phyloP scores from a whole-genome alignment of 1,284 basidiomycete species.

The Stereum hirsutum region DNA sequence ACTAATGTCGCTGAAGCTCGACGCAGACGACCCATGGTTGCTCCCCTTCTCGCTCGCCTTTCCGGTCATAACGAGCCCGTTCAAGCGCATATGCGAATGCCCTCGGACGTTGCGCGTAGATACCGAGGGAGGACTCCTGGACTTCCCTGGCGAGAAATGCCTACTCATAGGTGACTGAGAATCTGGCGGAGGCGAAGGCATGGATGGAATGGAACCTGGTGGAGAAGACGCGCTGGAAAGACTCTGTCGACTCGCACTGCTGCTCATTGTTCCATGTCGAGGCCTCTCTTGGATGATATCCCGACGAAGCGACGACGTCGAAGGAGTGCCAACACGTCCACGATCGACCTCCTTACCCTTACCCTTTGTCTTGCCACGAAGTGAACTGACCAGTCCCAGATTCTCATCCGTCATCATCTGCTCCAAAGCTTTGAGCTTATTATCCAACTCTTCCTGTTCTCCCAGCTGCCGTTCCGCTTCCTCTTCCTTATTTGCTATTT shows the following conservation, averaged over 20 bases:
- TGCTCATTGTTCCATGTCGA: background rate
- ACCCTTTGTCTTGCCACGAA: slow-evolving; percentile 21
- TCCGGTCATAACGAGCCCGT: slow-evolving; percentile 13
- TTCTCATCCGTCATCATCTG: slow-evolving; percentile 62
- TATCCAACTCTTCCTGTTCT: slow-evolving; percentile 54
- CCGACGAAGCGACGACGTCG: too few relatives aligned
- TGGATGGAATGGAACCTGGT: slow-evolving; percentile 68
- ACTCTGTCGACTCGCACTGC: slow-evolving; percentile 42
- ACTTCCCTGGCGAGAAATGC: slow-evolving; percentile 42
- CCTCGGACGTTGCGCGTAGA: slow-evolving; percentile 42
- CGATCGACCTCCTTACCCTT: slow-evolving; percentile 29
- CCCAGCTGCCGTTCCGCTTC: slow-evolving; percentile 57
- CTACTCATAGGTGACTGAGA: slow-evolving; percentile 41
- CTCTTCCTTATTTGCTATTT: slow-evolving; percentile 49
- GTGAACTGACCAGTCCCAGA: slow-evolving; percentile 58
- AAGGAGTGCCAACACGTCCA: slow-evolving; percentile 34
- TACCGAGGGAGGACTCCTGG: slow-evolving; percentile 49
- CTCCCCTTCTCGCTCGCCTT: slow-evolving; percentile 47
- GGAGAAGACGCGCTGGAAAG: slow-evolving; percentile 63
- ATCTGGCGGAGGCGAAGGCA: slow-evolving; percentile 56
- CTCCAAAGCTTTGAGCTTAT: slow-evolving; percentile 57
- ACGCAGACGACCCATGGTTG: slow-evolving; percentile 58
- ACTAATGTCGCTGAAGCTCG: slow-evolving; percentile 78
- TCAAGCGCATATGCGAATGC: slow-evolving; percentile 33
- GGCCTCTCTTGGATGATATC: background rate